Evolutionary conservation across 2,329 filamentous ascomycete genomes (phyloP).

Genomic region (Monosporascus ibericus): DNA sequence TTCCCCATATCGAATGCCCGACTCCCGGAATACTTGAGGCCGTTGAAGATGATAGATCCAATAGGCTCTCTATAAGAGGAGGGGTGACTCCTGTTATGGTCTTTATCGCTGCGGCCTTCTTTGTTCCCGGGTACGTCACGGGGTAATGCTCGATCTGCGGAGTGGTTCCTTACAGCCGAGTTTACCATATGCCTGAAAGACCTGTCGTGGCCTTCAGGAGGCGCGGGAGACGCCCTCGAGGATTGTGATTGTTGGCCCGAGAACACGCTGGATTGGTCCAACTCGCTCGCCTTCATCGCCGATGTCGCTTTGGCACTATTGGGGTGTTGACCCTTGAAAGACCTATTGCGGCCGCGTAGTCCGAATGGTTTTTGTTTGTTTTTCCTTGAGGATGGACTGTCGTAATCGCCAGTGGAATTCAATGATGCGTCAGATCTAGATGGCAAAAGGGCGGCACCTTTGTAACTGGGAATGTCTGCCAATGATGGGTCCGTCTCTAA

Average conservation of each 20-base stretch:
- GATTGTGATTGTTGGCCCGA: constrained; percentile 37
- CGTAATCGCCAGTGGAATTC: constrained; percentile 42
- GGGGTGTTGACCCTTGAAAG: constrained; percentile 39
- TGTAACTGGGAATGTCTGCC: constrained; percentile 30
- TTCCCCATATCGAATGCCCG: constrained; percentile 78
- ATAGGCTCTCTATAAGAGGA: constrained; percentile 56
- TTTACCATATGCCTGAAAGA: constrained; percentile 63
- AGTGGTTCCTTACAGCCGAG: constrained; percentile 62
- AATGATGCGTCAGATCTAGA: constrained; percentile 49
- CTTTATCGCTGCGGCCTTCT: constrained; percentile 40
- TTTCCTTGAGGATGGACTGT: constrained; percentile 36
- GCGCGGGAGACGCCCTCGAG: constrained; percentile 57
- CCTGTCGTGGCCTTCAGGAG: constrained; percentile 50
- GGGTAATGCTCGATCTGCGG: constrained; percentile 56
- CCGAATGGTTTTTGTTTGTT: constrained; percentile 51
- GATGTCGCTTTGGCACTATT: constrained; percentile 30
- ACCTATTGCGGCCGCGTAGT: constrained; percentile 45
- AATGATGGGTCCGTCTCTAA: constrained; percentile 21
- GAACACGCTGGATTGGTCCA: constrained; percentile 28
- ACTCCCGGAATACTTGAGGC: constrained; percentile 64
- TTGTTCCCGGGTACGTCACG: constrained; percentile 38
- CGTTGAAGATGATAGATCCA: constrained; percentile 62
- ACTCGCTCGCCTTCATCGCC: constrained; percentile 26
- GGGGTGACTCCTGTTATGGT: constrained; percentile 41
- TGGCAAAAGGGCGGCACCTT: constrained; percentile 33